Base-by-base conservation (phyloP, 192 early-diverging fungal species). In the Dimargaris xerosporica region DNA sequence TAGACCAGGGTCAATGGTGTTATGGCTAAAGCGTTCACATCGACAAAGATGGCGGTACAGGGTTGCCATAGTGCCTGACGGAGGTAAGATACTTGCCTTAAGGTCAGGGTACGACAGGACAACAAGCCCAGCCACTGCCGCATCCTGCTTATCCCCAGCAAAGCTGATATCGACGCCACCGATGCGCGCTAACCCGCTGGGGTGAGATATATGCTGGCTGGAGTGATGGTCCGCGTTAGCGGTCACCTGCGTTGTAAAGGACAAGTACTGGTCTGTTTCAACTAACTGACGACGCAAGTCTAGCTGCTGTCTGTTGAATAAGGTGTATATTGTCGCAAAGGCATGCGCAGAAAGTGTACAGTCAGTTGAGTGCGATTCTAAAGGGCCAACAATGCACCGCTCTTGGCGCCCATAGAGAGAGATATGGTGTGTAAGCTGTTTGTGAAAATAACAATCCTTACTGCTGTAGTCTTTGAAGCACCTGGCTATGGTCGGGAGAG, bases 121-220 rank as follows among this genome's bases (percentile, higher is more conserved):
- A 34, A 82, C 77, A 10, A 93, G 66, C 59, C 88, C 85, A 5
- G 85, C 91, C 5, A 92, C 74, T 3, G 89, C 90, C 44, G 72
- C 63, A 19, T 72, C 71, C 25, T 72, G 62, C 62, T 73, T 67
- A 59, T 78, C 66, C 45, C 75, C 67, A 46, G 73, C 73, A 65
- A 87, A 90, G 67, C 86, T 88, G 42, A 90, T 70, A 58, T 90
- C 87, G 5, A 90, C 82, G 34, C 87, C 87, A n/a, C 80, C 87
- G 45, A 90, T 71, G 48, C 78, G 78, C n/a, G 62, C 46, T 39
- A 90, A 64, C 16, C 65, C 67, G n/a, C 25, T n/a, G n/a, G n/a
- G n/a, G n/a, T n/a, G n/a, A n/a, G 30, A 51, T 15, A 76, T 59
- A 30, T 11, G 31, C 1, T 42, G 25, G 34, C 58, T 6, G 28